Evolutionary conservation across 2,329 filamentous ascomycete genomes (phyloP).

Genomic region (Monilinia fructicola): DNA sequence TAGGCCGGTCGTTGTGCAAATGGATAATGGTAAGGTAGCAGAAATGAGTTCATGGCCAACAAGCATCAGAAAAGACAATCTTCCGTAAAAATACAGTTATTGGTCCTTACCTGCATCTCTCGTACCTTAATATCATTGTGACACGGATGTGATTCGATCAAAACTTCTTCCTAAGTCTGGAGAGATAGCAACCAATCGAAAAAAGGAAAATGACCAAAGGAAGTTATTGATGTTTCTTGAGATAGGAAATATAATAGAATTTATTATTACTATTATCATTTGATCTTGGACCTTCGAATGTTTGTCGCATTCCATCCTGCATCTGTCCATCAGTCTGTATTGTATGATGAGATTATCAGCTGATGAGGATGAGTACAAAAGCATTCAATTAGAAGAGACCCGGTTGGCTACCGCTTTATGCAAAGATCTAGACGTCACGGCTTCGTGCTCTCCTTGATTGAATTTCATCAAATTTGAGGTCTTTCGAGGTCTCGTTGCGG

Average conservation of each 20-base stretch:
- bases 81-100: slow-evolving; percentile 3
- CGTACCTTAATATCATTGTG: slow-evolving; percentile 12
- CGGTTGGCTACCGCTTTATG: slow-evolving; percentile 24
- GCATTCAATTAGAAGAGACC: slow-evolving; percentile 2
- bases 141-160: slow-evolving; percentile 1
- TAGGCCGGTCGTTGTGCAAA: slow-evolving; percentile 15
- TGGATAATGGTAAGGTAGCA: slow-evolving; percentile 3
- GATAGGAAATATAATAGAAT: not conserved
- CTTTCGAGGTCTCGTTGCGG: not conserved
- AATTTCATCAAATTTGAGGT: not conserved
- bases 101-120: slow-evolving; percentile 13
- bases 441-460: slow-evolving; percentile 4
- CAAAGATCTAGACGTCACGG: slow-evolving; percentile 20
- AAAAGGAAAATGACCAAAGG: slow-evolving; percentile 1
- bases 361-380: slow-evolving; percentile 16
- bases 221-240: slow-evolving; percentile 5
- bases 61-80: slow-evolving; percentile 10
- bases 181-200: not conserved
- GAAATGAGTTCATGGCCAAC: slow-evolving; percentile 9
- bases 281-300: not conserved
- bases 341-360: slow-evolving; percentile 17
- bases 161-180: not conserved
- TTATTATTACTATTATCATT: not conserved
- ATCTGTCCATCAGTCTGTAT: not conserved
- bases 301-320: slow-evolving; percentile 3